Evolutionary conservation across 306 rosid genomes (phyloP).

Genomic region (Cucumis hystrix): DNA sequence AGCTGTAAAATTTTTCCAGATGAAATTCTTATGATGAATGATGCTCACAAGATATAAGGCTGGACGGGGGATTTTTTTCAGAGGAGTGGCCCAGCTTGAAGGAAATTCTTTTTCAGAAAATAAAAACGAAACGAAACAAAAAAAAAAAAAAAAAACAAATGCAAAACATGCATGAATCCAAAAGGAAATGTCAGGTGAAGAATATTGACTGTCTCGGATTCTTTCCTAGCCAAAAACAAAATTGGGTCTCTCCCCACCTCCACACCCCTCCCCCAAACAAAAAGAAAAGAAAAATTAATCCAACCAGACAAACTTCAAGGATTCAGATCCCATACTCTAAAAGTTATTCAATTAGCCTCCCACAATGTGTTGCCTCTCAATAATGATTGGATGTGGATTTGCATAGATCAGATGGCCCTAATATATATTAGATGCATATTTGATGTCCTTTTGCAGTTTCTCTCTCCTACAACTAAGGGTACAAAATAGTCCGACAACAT

Average conservation of each 20-base stretch:
- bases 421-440: no score
- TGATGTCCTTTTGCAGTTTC: neutral
- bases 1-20: neutral
- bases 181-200: neutral
- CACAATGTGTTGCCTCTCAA: no score
- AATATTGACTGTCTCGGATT: neutral
- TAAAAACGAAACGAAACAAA: neutral
- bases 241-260: neutral
- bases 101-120: neutral
- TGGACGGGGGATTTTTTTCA: neutral
- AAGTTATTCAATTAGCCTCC: no score
- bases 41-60: neutral
- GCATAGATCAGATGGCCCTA: no score
- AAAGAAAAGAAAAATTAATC: neutral
- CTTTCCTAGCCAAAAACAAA: neutral
- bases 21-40: neutral
- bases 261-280: no score
- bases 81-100: neutral
- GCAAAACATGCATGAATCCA: neutral
- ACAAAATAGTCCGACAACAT: neutral
- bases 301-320: neutral
- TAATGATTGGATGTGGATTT: no score
- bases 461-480: no score
- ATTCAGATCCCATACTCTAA: neutral
- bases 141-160: neutral